These are phyloP conservation scores for Candida adriatica DNA, from an alignment of 805 yeast genomes.

Conservation along the genomic window DNA sequence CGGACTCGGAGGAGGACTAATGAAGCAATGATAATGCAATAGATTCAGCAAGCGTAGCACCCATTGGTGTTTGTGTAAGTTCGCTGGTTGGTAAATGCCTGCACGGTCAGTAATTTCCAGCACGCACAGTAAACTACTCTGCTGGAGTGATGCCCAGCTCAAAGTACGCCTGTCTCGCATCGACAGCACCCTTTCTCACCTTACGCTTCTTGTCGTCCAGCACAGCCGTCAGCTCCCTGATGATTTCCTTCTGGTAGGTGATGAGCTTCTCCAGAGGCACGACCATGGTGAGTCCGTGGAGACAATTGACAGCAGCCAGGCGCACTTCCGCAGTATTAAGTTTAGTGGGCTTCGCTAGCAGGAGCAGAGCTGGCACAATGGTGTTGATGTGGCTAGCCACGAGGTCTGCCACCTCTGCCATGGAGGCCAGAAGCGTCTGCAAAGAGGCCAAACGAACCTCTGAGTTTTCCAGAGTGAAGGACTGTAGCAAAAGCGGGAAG, in stretches of 20 bases:
- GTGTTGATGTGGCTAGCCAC: constrained; percentile 48
- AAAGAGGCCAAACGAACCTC: constrained; percentile 55
- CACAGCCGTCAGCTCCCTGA: constrained; percentile 39
- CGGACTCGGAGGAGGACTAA: constrained; percentile 37
- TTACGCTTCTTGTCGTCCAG: constrained; percentile 70
- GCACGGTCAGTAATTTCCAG: too few species aligned
- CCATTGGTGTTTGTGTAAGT: too few species aligned
- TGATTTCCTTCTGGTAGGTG: constrained; percentile 39
- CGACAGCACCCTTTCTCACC: constrained; percentile 71
- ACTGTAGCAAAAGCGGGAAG: constrained; percentile 65
- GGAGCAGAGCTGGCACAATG: constrained; percentile 48
- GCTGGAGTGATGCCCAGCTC: constrained; percentile 39
- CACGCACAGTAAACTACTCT: too few species aligned
- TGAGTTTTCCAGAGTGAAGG: constrained; percentile 37
- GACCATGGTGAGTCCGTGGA: constrained; percentile 39
- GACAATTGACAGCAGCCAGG: constrained; percentile 47
- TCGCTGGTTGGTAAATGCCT: too few species aligned
- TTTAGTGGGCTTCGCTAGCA: constrained; percentile 19
- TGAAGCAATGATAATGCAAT: too few species aligned
- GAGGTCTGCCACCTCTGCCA: constrained; percentile 48
- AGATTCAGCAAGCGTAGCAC: too few species aligned
- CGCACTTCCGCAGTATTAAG: constrained; percentile 46
- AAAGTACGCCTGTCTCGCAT: constrained; percentile 70
- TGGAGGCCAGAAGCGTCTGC: constrained; percentile 48
- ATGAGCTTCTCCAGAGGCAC: constrained; percentile 35